Evolutionary conservation across 176 grass and related monocot species (phyloP).

Genomic region (Triticum dicoccoides): DNA sequence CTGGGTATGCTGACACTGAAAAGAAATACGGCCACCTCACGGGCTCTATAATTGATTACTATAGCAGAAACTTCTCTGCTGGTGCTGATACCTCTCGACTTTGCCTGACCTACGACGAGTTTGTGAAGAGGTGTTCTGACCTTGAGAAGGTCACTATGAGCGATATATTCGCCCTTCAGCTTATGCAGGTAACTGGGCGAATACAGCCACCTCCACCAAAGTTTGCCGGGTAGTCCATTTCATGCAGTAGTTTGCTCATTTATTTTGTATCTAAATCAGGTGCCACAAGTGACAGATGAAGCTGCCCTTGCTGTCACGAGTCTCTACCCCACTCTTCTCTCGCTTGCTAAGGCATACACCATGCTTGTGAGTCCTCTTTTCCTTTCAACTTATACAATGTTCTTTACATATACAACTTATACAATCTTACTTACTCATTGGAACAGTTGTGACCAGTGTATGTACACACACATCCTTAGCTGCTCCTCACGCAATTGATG

Average conservation of each 20-base stretch:
- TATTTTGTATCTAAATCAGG: slow-evolving; percentile 39
- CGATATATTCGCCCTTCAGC: slow-evolving; percentile 85
- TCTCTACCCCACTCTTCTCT: slow-evolving; percentile 59
- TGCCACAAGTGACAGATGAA: slow-evolving; percentile 87
- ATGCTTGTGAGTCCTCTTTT: slow-evolving; percentile 44
- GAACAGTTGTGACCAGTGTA: too few relatives aligned
- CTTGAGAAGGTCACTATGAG: slow-evolving; percentile 71
- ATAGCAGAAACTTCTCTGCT: slow-evolving; percentile 43
- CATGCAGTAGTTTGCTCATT: background rate
- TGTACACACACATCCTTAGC: too few relatives aligned
- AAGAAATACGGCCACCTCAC: slow-evolving; percentile 66
- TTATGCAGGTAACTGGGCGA: slow-evolving; percentile 81
- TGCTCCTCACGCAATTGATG: background rate
- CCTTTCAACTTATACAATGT: background rate
- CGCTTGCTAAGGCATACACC: slow-evolving; percentile 61
- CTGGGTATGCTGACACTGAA: slow-evolving; percentile 71
- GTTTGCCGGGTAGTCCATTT: background rate
- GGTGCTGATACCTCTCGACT: slow-evolving; percentile 18
- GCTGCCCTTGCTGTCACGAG: slow-evolving; percentile 55
- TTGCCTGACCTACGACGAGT: slow-evolving; percentile 65
- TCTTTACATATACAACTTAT: background rate
- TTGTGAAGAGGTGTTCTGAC: slow-evolving; percentile 58
- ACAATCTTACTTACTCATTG: too few relatives aligned
- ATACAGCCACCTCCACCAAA: background rate
- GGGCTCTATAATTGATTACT: slow-evolving; percentile 67